Evolutionary conservation across 345 rosid genomes (phyloP).

Genomic region (Acer saccharum): DNA sequence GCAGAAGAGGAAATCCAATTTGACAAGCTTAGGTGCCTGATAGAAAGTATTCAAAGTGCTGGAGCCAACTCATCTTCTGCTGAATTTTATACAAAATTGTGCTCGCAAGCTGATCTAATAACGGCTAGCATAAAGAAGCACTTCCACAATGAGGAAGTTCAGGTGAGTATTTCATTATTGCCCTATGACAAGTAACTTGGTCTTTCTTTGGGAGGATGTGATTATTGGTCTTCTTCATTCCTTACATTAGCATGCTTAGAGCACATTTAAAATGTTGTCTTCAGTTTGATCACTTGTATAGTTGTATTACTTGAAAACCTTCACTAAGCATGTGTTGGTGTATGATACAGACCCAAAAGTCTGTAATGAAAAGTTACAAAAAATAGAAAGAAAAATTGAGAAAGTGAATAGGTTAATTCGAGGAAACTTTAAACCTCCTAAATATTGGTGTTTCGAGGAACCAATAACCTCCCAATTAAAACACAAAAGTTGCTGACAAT

Average conservation of each 20-base stretch:
- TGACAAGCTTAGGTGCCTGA: slow-evolving; percentile 53
- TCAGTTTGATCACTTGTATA: background rate
- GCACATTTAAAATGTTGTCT: background rate
- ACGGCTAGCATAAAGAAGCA: slow-evolving; percentile 58
- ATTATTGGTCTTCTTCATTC: slow-evolving; percentile 2
- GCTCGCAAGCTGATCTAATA: slow-evolving; percentile 57
- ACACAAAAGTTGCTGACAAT: no score
- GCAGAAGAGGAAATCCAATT: slow-evolving; percentile 59
- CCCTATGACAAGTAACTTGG: slow-evolving; percentile 10
- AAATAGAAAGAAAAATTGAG: no score
- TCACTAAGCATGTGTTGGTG: background rate
- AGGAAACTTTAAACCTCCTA: no score
- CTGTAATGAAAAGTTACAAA: no score
- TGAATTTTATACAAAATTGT: slow-evolving; percentile 49
- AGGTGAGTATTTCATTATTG: slow-evolving; percentile 38
- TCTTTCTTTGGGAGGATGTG: slow-evolving; percentile 6
- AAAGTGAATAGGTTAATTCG: no score
- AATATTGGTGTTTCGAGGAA: no score
- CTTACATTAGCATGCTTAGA: background rate
- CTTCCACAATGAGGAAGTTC: slow-evolving; percentile 59
- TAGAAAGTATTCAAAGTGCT: slow-evolving; percentile 50
- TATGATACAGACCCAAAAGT: no score
- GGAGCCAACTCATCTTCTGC: slow-evolving; percentile 49
- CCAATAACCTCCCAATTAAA: no score
- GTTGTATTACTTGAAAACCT: slow-evolving; percentile 8